A percentile compares a stretch with the other conserved stretches of the same genome.
Evolutionary conservation across 441 rosid genomes (phyloP).

Genomic region (Jatropha podagrica): DNA sequence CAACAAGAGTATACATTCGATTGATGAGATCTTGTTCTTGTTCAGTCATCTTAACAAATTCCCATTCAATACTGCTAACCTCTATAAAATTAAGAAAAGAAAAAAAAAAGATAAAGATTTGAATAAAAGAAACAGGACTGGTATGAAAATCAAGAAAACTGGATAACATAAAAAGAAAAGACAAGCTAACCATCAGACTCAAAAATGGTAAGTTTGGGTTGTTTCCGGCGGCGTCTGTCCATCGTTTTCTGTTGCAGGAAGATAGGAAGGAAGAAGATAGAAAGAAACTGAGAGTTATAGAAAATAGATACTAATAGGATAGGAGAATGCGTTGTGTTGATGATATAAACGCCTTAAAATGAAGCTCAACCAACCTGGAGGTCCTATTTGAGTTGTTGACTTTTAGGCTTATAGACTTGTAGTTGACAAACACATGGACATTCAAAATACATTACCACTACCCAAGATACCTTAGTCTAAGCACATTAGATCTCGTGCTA

Average conservation of each 20-base stretch:
- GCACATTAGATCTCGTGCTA: no score
- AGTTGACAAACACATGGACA: constrained; percentile 2
- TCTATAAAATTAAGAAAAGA: constrained; percentile 30
- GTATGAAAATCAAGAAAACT: neutral
- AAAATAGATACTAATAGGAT: neutral
- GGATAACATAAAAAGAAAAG: neutral
- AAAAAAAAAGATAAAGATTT: neutral
- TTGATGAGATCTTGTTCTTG: constrained; percentile 80
- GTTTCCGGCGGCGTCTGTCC: constrained; percentile 6
- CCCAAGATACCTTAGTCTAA: no score
- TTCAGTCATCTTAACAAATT: constrained; percentile 57
- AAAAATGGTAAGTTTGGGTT: constrained; percentile 9
- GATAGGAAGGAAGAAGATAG: neutral
- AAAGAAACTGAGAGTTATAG: neutral
- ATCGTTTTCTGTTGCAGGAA: neutral
- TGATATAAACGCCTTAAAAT: neutral
- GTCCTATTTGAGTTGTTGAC: neutral
- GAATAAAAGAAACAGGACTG: neutral
- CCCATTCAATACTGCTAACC: constrained; percentile 74
- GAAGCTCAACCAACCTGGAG: constrained; percentile 12
- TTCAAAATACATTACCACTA: neutral
- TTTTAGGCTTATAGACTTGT: neutral
- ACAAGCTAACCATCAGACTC: constrained; percentile 44
- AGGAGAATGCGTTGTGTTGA: neutral
- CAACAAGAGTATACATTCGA: constrained; percentile 75